These are phyloP conservation scores for Lophiostoma macrostomum DNA, from an alignment of 495 filamentous ascomycete genomes.

Conservation along the genomic window DNA sequence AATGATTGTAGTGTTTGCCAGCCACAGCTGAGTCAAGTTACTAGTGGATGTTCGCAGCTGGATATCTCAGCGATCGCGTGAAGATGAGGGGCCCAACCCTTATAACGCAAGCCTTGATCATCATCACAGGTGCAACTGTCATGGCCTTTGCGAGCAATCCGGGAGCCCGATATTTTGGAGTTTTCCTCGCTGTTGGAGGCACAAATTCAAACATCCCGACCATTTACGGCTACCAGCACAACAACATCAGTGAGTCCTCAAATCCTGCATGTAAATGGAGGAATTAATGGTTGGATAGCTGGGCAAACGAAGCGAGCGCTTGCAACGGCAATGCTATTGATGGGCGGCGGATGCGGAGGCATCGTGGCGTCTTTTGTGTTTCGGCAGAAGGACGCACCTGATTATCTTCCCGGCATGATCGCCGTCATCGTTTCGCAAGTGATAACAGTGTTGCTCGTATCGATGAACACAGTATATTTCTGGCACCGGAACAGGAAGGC, in stretches of 20 bases:
- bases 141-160: conserved; percentile 48
- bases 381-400: conserved; percentile 17
- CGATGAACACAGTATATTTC: not conserved
- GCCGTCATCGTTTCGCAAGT: conserved; percentile 11
- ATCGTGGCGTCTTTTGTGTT: conserved; percentile 19
- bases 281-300: not conserved
- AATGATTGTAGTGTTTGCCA: not conserved
- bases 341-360: conserved; percentile 20
- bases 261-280: no score
- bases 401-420: conserved; percentile 11
- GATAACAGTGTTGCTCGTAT: conserved; percentile 2
- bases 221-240: conserved; percentile 16
- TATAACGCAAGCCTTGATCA: conserved; percentile 51
- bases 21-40: not conserved
- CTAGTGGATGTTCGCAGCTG: conserved; percentile 51
- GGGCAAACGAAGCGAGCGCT: conserved; percentile 30
- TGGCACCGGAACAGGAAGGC: conserved; percentile 1
- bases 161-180: conserved; percentile 3
- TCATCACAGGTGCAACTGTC: conserved; percentile 49
- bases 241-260: conserved; percentile 21
- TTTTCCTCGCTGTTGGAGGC: conserved; percentile 8
- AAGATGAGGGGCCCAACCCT: conserved; percentile 57
- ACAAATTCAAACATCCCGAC: conserved; percentile 30
- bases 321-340: conserved; percentile 38
- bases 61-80: conserved; percentile 56